A percentile compares a stretch with the other conserved stretches of the same genome.
These are phyloP conservation scores for Vitis rupestris DNA, from an alignment of 164 flowering plant species.

Conservation along the genomic window DNA sequence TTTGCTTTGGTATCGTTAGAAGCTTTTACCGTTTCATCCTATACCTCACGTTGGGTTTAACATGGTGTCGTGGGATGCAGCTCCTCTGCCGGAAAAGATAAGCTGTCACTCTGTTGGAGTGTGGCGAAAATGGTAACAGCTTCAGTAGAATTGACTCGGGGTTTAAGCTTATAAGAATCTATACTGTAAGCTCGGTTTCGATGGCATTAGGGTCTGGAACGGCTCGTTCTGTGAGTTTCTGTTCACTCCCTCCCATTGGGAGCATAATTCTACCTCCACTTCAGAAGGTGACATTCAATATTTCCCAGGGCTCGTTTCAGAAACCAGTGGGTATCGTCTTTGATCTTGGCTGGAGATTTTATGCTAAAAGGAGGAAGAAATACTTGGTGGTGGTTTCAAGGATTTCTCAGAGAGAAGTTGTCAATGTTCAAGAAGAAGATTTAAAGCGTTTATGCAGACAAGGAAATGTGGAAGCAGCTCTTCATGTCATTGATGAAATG, in stretches of 20 bases:
- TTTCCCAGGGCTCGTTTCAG: neutral
- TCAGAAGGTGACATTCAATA: constrained; percentile 1
- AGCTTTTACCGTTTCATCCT: no score
- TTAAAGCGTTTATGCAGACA: constrained; percentile 22
- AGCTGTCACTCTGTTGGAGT: no score
- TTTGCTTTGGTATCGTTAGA: no score
- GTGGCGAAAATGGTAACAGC: no score
- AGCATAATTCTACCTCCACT: neutral
- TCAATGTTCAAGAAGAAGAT: constrained; percentile 4
- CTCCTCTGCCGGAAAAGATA: no score
- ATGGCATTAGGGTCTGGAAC: constrained; percentile 18
- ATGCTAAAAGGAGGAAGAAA: neutral
- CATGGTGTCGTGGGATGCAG: no score
- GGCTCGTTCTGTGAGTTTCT: constrained; percentile 12
- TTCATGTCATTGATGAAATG: constrained; percentile 14
- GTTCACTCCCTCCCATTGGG: neutral
- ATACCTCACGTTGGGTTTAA: no score
- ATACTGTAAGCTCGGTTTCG: neutral
- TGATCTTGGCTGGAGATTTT: constrained; percentile 4
- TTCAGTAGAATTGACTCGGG: neutral
- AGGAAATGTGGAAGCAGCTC: constrained; percentile 21
- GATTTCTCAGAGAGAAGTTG: constrained; percentile 5
- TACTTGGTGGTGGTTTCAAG: constrained; percentile 5
- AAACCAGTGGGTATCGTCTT: neutral
- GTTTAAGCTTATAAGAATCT: neutral